Evolutionary conservation across 176 grass and related monocot species (phyloP), one percentile per base, ranked within the genome.

Genomic region (Juncus inflexus): DNA sequence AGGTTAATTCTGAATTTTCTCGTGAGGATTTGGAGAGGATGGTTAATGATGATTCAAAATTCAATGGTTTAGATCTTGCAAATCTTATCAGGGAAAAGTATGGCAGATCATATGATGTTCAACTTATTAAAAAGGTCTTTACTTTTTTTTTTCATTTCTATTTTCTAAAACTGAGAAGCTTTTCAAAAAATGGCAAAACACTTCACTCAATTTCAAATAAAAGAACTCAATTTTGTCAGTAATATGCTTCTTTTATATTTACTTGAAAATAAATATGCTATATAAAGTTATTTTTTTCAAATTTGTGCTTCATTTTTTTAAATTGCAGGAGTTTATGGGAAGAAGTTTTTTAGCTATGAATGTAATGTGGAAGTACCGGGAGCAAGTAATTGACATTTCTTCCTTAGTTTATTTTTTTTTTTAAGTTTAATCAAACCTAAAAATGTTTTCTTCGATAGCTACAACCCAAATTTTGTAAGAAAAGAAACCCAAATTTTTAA

Each of bases 291-390:
- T 28, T 6, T 47, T 52, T 3, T 42, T 36, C 13, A 60, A 67
- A 60, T 9, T 49, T 13, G 38, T 15, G 36, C 13, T 15, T 59
- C 59, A 54, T 28, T 7, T 54, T 14, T 58, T 12, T 19, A 78
- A 42, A 19, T 58, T 40, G 65, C 80, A 90, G 87, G 72, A 97
- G 78, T 97, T 97, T 69, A 89, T 97, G 94, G 94, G 94, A 3
- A 73, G 81, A 55, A 91, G 66, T 50, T 80, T 97, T 36, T 61
- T 97, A 37, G 88, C 94, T 2, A 91, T 97, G 94, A 97, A 97
- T 70, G 94, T 97, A n/a, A 97, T 97, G 94, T 97, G 94, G 94
- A 97, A 97, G 64, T 97, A 97, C 74, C 62, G 87, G 76, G 94
- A 97, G 71, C 94, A 95, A 55, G 86, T 90, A 58, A 77, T 7